Percentiles rank a stretch among this genome's conserved stretches.
Conservation (phyloP, 2,329 filamentous ascomycete species). For the Byssochlamys sp. region DNA sequence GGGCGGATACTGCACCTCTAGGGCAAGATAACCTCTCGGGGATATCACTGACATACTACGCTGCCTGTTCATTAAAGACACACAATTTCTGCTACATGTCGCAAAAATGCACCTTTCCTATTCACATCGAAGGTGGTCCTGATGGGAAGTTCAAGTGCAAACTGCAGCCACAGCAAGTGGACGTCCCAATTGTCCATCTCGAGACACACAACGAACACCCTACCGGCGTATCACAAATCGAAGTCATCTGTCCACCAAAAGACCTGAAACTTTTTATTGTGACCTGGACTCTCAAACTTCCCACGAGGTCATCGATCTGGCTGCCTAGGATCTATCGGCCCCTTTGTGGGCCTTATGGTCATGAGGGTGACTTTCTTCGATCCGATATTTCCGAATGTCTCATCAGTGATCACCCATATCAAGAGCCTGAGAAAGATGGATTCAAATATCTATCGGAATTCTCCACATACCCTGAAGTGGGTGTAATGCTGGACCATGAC, state of each 20-base stretch:
- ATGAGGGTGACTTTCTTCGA: conserved; percentile 7
- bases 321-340: conserved; percentile 18
- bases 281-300: conserved; percentile 15
- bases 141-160: conserved; percentile 14
- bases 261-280: conserved; percentile 17
- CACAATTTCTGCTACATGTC: conserved; percentile 21
- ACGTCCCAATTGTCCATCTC: conserved; percentile 14
- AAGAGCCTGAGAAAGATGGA: neutral
- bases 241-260: conserved; percentile 16
- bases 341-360: conserved; percentile 4
- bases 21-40: conserved; percentile 4
- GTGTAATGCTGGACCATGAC: neutral
- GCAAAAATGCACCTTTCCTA: conserved; percentile 19
- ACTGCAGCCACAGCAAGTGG: conserved; percentile 5
- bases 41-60: conserved; percentile 16
- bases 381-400: conserved; percentile 1
- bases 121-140: conserved; percentile 22
- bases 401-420: neutral
- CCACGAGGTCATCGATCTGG: conserved; percentile 11
- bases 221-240: conserved; percentile 13
- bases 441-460: neutral
- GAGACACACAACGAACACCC: neutral
- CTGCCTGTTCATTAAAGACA: conserved; percentile 19
- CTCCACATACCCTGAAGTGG: neutral
- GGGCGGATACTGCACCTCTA: conserved; percentile 2